Evolutionary conservation across 306 rosid species (phyloP), one percentile per base, ranked within the genome.

Genomic region (Cercis canadensis): DNA sequence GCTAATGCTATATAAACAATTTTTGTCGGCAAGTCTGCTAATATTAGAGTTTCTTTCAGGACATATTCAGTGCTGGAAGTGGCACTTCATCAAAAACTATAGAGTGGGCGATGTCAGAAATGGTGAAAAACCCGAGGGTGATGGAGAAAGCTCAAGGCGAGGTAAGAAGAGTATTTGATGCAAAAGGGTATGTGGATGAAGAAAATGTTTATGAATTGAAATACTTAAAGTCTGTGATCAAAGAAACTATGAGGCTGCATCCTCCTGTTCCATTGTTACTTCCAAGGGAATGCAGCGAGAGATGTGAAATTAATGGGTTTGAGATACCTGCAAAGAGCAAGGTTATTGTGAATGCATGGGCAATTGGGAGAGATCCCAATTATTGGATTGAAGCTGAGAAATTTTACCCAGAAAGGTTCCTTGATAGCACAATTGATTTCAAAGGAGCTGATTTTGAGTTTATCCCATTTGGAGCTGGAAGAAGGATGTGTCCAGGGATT

Each of bases 81-180:
- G 87, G 72, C 6, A 72, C 78, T 6, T 50, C 82, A 65, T n/a
- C 73, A 2, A 75, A 65, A 54, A 17, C 74, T 1, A 29, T 55
- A 39, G 81, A 73, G 8, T 85, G 89, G 86, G 78, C 82, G 47
- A 81, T 81, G 80, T 59, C 89, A 55, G 84, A 85, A 66, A 62
- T 85, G 39, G 39, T 80, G 0, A 82, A 59, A 56, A 62, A 82
- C 8, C 83, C 87, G 31, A 80, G 21, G 4, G 34, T 43, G 15
- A 86, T 82, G 87, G 14, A 67, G 33, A 65, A 17, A 18, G 80
- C 83, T 31, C 87, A 80, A 37, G 51, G 16, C 11, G 85, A 85
- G 53, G 77, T 80, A 34, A 79, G 89, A 58, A 46, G 43, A 2
- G 73, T 77, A 11, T 74, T 54, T 41, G 63, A 41, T 9, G 24